These are phyloP conservation scores for Porphyrellus cyaneotinctus DNA, from an alignment of 768 basidiomycete species.

Conservation along the genomic window DNA sequence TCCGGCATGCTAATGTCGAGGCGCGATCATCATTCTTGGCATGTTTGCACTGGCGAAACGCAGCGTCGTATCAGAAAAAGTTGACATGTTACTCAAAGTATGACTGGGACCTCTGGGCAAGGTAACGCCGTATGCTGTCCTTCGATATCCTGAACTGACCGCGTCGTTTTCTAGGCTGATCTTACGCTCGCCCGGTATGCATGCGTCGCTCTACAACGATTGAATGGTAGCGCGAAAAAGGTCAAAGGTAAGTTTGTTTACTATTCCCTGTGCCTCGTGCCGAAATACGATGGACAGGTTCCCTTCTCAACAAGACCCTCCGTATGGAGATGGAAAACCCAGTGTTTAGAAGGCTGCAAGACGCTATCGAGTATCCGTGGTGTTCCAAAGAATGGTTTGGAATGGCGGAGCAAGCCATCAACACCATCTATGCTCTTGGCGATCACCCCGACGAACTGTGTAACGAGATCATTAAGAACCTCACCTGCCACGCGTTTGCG, in stretches of 20 bases:
- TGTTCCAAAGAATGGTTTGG: constrained; percentile 93
- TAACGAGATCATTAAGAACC: constrained; percentile 71
- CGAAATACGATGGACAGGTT: constrained; percentile 48
- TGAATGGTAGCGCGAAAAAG: constrained; percentile 95
- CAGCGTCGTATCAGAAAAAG: constrained; percentile 73
- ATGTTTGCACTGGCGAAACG: constrained; percentile 89
- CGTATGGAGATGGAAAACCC: constrained; percentile 84
- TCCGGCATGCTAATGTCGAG: constrained; percentile 82
- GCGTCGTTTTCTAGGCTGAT: constrained; percentile 57
- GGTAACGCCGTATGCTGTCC: constrained; percentile 38
- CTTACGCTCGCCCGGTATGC: constrained; percentile 90
- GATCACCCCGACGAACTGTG: constrained; percentile 90
- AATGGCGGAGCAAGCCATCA: constrained; percentile 94
- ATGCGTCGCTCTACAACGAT: constrained; percentile 85
- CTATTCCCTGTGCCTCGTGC: not conserved
- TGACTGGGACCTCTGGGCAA: constrained; percentile 83
- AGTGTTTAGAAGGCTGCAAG: constrained; percentile 80
- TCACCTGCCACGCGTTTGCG: constrained; percentile 71
- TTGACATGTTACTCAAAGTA: constrained; percentile 80
- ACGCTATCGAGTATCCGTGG: constrained; percentile 75
- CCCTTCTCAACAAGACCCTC: constrained; percentile 79
- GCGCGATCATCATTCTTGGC: constrained; percentile 93
- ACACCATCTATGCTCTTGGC: constrained; percentile 91
- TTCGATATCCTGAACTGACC: not conserved
- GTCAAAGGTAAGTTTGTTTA: constrained; percentile 66